These are phyloP conservation scores for Notholithocarpus densiflorus DNA, from an alignment of 306 rosid species.

Conservation along the genomic window DNA sequence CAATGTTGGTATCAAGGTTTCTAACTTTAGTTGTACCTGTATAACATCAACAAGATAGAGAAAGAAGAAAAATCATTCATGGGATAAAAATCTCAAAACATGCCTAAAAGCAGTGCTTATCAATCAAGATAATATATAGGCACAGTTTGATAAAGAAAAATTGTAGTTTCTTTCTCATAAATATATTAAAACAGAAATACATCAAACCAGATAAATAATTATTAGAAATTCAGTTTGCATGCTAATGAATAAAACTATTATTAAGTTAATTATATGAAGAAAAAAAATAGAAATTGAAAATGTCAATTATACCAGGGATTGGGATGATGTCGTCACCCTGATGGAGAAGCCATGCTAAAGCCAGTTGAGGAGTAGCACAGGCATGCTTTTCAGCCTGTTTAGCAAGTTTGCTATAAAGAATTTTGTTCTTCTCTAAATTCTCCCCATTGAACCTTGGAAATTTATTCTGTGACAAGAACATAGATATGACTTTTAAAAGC, in stretches of 20 bases:
- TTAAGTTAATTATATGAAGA: neutral
- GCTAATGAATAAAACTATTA: neutral
- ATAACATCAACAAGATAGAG: neutral
- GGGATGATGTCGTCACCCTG: slow-evolving; percentile 61
- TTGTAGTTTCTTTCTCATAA: neutral
- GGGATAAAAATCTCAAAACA: slow-evolving; percentile 1
- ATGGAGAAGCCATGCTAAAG: slow-evolving; percentile 71
- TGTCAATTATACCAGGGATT: slow-evolving; percentile 52
- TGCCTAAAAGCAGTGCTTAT: neutral
- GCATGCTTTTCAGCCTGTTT: slow-evolving; percentile 45
- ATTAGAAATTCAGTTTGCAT: neutral
- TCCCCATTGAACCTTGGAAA: slow-evolving; percentile 68
- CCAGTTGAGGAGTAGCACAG: slow-evolving; percentile 61
- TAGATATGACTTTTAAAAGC: slow-evolving; percentile 5
- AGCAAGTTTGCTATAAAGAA: slow-evolving; percentile 39
- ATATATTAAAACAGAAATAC: neutral
- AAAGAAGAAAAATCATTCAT: neutral
- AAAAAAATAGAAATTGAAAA: neutral
- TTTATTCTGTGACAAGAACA: slow-evolving; percentile 28
- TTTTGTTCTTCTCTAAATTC: slow-evolving; percentile 65
- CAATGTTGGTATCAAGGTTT: slow-evolving; percentile 62
- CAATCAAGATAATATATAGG: neutral
- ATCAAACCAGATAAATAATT: neutral
- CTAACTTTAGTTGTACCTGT: slow-evolving; percentile 57
- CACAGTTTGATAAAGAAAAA: neutral